These are phyloP conservation scores for Pseudevernia furfuracea DNA, from an alignment of 495 filamentous ascomycete species.

Conservation along the genomic window DNA sequence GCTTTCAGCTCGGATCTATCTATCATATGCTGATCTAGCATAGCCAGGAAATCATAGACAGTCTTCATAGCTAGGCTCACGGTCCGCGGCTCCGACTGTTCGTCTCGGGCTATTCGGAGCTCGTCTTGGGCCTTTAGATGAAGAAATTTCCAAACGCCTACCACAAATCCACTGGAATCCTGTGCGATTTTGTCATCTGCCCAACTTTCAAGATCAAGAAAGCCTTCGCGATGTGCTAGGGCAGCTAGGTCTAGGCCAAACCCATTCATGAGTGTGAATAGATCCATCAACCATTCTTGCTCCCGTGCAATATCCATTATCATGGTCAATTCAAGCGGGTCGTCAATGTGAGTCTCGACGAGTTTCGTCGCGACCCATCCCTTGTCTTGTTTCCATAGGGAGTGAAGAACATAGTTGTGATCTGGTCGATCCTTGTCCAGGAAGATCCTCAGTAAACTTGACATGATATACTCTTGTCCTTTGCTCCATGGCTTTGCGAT, in stretches of 20 bases:
- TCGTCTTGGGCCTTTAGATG: conserved; percentile 78
- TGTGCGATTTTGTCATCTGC: conserved; percentile 56
- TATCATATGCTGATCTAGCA: conserved; percentile 60
- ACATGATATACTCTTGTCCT: conserved; percentile 55
- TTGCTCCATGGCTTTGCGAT: conserved; percentile 57
- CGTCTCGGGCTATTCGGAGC: conserved; percentile 56
- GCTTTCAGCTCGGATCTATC: conserved; percentile 45
- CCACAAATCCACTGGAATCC: conserved; percentile 50
- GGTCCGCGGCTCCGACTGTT: conserved; percentile 52
- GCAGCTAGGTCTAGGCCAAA: conserved; percentile 86
- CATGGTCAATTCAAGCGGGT: conserved; percentile 63
- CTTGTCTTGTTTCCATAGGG: conserved; percentile 80
- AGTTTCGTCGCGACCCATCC: conserved; percentile 73
- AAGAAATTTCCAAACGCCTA: conserved; percentile 63
- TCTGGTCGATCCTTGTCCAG: conserved; percentile 56
- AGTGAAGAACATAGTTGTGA: conserved; percentile 77
- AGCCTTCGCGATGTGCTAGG: conserved; percentile 72
- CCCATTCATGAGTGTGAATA: conserved; percentile 64
- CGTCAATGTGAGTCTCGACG: conserved; percentile 66
- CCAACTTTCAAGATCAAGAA: conserved; percentile 79
- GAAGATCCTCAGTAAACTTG: conserved; percentile 54
- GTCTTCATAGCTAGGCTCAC: conserved; percentile 76
- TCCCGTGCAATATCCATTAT: conserved; percentile 77
- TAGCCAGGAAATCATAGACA: conserved; percentile 69
- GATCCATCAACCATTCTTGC: conserved; percentile 73